These are phyloP conservation scores for Moesziomyces aphidis DNA, from an alignment of 1,284 basidiomycete genomes.

Conservation along the genomic window DNA sequence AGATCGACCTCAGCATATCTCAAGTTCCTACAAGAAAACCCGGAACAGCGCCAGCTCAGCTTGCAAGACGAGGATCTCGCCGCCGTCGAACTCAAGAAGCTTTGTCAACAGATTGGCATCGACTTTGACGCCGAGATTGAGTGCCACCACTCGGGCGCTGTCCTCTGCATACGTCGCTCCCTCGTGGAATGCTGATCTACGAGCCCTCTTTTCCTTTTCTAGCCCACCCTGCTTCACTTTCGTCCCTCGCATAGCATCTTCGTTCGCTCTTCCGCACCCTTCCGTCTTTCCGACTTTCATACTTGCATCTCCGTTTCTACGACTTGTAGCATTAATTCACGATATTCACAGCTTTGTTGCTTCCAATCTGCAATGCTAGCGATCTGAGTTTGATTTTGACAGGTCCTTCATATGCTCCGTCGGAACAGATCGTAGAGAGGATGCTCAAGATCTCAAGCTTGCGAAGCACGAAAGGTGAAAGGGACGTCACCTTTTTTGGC, in stretches of 20 bases:
- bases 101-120: constrained; percentile 29
- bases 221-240: not conserved
- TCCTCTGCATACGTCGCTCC: constrained; percentile 32
- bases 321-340: too few species aligned
- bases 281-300: too few species aligned
- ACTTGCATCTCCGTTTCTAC: too few species aligned
- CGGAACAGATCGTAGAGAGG: too few species aligned
- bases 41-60: constrained; percentile 37
- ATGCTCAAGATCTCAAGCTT: too few species aligned
- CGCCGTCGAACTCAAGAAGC: constrained; percentile 31
- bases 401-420: too few species aligned
- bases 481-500: not conserved
- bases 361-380: too few species aligned
- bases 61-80: constrained; percentile 37
- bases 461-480: too few species aligned
- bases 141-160: constrained; percentile 34
- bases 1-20: constrained; percentile 38
- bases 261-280: too few species aligned
- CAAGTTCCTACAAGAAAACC: constrained; percentile 26
- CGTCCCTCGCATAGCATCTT: not conserved
- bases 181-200: constrained; percentile 7
- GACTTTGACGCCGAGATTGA: constrained; percentile 40
- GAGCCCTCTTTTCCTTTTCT: not conserved
- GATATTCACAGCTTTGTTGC: too few species aligned
- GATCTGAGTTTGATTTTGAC: too few species aligned